A percentile compares a stretch with the other conserved stretches of the same genome.
phyloP scores from a whole-genome alignment of 257 asterid species.

The Solanum acaule region DNA sequence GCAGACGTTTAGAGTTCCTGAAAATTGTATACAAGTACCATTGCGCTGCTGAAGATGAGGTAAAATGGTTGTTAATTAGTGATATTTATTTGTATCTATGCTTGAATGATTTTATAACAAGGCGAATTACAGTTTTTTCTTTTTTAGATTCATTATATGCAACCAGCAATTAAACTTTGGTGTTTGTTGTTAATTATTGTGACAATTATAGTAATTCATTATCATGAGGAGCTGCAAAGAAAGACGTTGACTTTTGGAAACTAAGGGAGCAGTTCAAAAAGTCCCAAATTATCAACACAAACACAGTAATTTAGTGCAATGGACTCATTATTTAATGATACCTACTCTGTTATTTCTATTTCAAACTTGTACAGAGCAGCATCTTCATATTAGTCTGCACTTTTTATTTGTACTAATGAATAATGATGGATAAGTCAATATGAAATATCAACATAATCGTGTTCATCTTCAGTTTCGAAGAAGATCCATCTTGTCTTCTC shows the following conservation, averaged over 20 bases:
- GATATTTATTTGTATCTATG: not conserved
- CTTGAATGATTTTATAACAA: not conserved
- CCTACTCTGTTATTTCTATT: not conserved
- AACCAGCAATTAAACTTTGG: not conserved
- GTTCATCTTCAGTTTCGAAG: not conserved
- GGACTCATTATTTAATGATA: not conserved
- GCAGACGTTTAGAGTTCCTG: slow-evolving; percentile 58
- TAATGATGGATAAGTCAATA: no score
- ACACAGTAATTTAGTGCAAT: not conserved
- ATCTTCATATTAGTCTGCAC: not conserved
- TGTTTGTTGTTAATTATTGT: not conserved
- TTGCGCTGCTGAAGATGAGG: slow-evolving; percentile 90
- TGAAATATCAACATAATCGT: no score
- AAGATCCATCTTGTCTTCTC: not conserved
- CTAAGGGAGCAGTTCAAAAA: not conserved
- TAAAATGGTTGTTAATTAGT: not conserved
- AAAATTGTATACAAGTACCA: slow-evolving; percentile 63
- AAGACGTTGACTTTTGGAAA: not conserved
- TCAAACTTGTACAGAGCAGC: not conserved
- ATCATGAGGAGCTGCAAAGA: not conserved
- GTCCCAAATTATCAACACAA: not conserved
- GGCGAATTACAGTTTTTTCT: not conserved
- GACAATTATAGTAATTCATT: not conserved
- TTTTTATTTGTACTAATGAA: not conserved
- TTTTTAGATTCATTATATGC: not conserved